Base-by-base conservation (phyloP, 371 early-diverging fungal species). In the Zancudomyces culisetae region DNA sequence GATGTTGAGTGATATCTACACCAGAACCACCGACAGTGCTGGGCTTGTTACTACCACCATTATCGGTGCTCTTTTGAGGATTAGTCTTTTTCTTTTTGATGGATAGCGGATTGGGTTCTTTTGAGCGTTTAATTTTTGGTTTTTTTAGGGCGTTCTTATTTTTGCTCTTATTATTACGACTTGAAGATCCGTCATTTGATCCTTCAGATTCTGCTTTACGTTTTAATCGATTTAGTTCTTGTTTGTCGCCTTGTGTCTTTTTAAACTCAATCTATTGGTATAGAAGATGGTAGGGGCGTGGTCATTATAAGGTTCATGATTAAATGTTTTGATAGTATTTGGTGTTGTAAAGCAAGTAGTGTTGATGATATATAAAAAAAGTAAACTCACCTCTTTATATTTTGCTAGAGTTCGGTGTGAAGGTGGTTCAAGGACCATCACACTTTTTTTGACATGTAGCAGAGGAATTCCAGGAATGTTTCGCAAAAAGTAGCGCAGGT, bases 91-190 rank as follows among this genome's bases (percentile, higher is more conserved):
- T 49, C 61, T 70, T 68, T 66, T 79, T 80, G 61, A 76, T 64
- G 19, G 84, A 81, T 24, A 91, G 66, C 35, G 90, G 89, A 59
- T 91, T 91, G 3, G 87, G 85, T 24, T 73, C 81, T 68, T 86
- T 88, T 26, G 77, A 68, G 50, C 70, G 75, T 63, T 70, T 75
- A 60, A 54, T 73, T 53, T 69, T 72, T 58, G 45, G 45, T 6
- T 24, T 45, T 45, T 45, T 24, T 45, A 15, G 26, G 45, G 49
- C 66, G 39, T 60, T 51, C 63, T 53, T 59, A 22, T 49, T 60
- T 59, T 54, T 60, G 45, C 51, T 53, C 58, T 51, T 56, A 56
- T 59, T 68, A n/a, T n/a, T n/a, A n/a, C n/a, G n/a, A n/a, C n/a
- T n/a, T n/a, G n/a, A 53, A 48, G 45, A 45, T 58, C 66, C 45